Conservation (phyloP, 2,329 filamentous ascomycete genomes). For the Colletotrichum karsti region DNA sequence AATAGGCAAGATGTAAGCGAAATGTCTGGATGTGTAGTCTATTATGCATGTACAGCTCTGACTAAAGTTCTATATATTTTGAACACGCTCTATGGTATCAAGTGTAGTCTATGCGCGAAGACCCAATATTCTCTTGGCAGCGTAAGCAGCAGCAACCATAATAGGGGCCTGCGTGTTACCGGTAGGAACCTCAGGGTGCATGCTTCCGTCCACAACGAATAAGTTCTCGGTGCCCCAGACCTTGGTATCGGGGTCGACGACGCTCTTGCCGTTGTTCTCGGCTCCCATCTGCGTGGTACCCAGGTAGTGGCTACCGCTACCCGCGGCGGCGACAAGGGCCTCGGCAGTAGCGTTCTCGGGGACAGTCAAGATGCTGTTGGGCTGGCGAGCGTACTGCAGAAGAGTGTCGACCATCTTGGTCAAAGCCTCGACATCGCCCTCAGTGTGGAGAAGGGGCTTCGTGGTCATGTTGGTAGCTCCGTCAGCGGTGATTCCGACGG, state of each 20-base stretch:
- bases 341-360: conserved; percentile 32
- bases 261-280: conserved; percentile 39
- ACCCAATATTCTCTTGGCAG: conserved; percentile 21
- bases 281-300: conserved; percentile 41
- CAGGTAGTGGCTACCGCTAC: conserved; percentile 40
- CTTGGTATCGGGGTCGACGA: conserved; percentile 41
- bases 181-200: conserved; percentile 42
- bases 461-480: conserved; percentile 51
- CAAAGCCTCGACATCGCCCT: conserved; percentile 38
- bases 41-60: too few relatives aligned
- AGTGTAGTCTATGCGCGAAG: background rate
- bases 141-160: conserved; percentile 27
- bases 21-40: too few relatives aligned
- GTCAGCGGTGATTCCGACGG: conserved; percentile 48
- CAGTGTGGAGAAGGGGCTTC: conserved; percentile 44
- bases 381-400: conserved; percentile 33
- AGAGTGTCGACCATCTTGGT: conserved; percentile 37
- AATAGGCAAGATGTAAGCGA: too few relatives aligned
- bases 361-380: conserved; percentile 32
- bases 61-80: too few relatives aligned
- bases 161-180: conserved; percentile 29
- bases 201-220: conserved; percentile 40
- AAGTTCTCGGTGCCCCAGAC: conserved; percentile 41
- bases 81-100: too few relatives aligned
- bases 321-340: conserved; percentile 33